Base-by-base conservation (phyloP, 768 basidiomycete species). In the Daedaleopsis sinensis region DNA sequence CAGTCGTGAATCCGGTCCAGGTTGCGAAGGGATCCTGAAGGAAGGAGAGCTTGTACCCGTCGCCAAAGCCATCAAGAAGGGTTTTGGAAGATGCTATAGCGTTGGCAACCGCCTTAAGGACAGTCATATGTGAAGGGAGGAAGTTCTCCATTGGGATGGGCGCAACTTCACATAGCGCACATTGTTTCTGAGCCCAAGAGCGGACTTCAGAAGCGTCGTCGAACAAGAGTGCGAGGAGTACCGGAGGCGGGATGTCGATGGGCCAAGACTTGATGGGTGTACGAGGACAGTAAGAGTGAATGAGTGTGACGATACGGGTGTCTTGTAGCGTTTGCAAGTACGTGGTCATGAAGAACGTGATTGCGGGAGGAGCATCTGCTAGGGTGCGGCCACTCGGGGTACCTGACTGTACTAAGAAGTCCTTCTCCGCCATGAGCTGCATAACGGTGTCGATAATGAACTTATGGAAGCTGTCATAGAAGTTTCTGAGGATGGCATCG, bases 371-470 rank as follows among this genome's bases (percentile, higher is more conserved):
- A 12, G 79, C 72, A 42, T 77, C 72, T 21, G 74, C 70, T n/a
- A 86, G 71, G 32, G 78, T 69, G 35, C 58, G 57, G 18, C 16
- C 46, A 23, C 32, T 52, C 43, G 54, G 9, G 13, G 18, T 23
- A 9, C 1, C 23, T 21, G 19, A 32, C 27, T 21, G 18, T 32
- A 64, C 27, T 8, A 47, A 21, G 46, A 63, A 57, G 8, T 58
- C 62, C n/a, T 59, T 70, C 65, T 70, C 55, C 24, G 76, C 63
- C 44, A 91, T 68, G 44, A 80, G 77, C n/a, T 79, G 73, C 11
- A 87, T 68, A 5, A 90, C 80, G 24, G 81, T 69, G 11, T 72
- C 63, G 3, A 84, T 72, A 67, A 94, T 89, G 87, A 90, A 94
- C 37, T 76, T 72, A 57, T 89, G 85, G 49, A 93, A 86, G 23